phyloP scores from a whole-genome alignment of 305 asterid genomes.

The Fraxinus latifolia region DNA sequence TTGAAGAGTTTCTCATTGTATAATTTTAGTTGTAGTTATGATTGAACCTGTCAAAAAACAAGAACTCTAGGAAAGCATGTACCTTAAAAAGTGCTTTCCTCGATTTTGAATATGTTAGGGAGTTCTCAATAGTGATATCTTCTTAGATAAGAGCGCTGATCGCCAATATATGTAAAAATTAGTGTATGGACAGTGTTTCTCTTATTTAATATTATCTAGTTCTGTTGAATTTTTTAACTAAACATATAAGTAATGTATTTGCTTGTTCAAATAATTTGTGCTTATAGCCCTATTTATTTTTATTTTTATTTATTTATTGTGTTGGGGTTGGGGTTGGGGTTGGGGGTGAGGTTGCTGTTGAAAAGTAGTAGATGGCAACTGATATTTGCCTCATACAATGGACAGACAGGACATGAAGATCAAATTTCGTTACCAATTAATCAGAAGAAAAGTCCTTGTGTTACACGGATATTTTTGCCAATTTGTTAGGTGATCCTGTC shows the following conservation, averaged over 20 bases:
- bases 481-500: background rate
- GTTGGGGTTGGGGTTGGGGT: background rate
- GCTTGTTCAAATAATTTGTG: background rate
- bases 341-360: background rate
- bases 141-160: background rate
- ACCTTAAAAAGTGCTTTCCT: background rate
- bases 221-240: too few species aligned
- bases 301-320: background rate
- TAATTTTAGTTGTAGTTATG: background rate
- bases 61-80: background rate
- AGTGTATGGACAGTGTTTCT: background rate
- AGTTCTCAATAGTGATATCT: background rate
- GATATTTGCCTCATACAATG: background rate
- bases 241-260: too few species aligned
- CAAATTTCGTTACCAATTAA: background rate
- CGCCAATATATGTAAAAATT: background rate
- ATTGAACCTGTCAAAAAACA: background rate
- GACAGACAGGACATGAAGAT: background rate
- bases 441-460: background rate
- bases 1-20: background rate
- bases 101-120: background rate
- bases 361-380: background rate
- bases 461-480: background rate
- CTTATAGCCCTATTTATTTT: background rate
- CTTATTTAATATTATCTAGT: background rate